These are phyloP conservation scores for Pisolithus marmoratus DNA, from an alignment of 768 basidiomycete species.

Conservation along the genomic window DNA sequence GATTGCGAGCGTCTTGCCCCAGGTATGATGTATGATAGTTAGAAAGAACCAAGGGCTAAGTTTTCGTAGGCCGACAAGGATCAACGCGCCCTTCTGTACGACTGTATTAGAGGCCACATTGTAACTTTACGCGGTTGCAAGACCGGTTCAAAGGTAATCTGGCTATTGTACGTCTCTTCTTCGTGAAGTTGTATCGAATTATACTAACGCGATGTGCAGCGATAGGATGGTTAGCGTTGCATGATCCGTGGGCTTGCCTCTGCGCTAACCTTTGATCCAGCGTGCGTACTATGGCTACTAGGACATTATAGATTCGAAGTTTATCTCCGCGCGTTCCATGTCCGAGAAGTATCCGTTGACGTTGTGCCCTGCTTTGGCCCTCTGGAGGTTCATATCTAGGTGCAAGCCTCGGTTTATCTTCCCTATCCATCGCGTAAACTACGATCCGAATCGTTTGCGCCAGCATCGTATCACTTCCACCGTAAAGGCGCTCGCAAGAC, in stretches of 20 bases:
- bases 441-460: conserved; percentile 13
- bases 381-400: conserved; percentile 20
- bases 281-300: conserved; percentile 62
- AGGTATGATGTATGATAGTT: conserved; percentile 36
- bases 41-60: conserved; percentile 6
- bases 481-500: conserved; percentile 20
- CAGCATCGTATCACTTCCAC: conserved; percentile 18
- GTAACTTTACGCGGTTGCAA: conserved; percentile 88
- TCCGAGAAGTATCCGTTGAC: conserved; percentile 16
- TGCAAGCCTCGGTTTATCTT: conserved; percentile 21
- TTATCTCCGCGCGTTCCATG: conserved; percentile 23
- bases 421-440: conserved; percentile 26
- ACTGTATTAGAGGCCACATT: conserved; percentile 82
- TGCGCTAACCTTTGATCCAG: conserved; percentile 27
- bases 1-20: conserved; percentile 76
- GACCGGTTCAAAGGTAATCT: conserved; percentile 88
- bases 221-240: conserved; percentile 47
- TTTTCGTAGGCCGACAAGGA: conserved; percentile 71
- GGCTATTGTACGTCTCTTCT: conserved; percentile 58
- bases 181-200: neutral
- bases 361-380: conserved; percentile 9
- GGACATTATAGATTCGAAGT: conserved; percentile 9
- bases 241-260: neutral
- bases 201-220: conserved; percentile 24
- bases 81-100: conserved; percentile 74